Conservation (phyloP, 768 basidiomycete species). For the Pulveroboletus sp. region DNA sequence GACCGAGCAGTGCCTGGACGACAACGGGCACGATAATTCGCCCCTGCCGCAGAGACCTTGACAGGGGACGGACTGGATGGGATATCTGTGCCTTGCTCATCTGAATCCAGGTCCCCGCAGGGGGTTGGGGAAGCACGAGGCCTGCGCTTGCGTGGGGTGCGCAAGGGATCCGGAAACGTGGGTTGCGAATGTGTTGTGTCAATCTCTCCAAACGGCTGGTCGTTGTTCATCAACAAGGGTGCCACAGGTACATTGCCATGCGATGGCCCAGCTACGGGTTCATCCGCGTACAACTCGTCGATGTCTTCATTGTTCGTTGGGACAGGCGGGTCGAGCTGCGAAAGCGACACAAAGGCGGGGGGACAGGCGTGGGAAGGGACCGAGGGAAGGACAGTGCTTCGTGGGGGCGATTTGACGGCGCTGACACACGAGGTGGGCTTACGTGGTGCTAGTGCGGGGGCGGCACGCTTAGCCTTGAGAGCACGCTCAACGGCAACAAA, state of each 20-base stretch:
- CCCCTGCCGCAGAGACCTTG: conserved; percentile 18
- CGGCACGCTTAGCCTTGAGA: conserved; percentile 39
- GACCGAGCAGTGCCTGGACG: not conserved
- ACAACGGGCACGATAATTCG: not conserved
- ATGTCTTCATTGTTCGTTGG: conserved; percentile 31
- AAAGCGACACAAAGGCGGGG: conserved; percentile 23
- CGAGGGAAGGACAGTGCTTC: conserved; percentile 14
- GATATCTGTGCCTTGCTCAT: conserved; percentile 3
- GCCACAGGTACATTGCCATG: conserved; percentile 12
- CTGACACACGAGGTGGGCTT: conserved; percentile 9
- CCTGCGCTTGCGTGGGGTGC: conserved; percentile 30
- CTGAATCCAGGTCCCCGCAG: conserved; percentile 1
- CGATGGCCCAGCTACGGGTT: conserved; percentile 28
- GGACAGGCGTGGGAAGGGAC: conserved; percentile 12
- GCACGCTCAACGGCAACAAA: conserved; percentile 52
- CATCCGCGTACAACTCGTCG: conserved; percentile 33
- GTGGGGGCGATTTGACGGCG: conserved; percentile 17
- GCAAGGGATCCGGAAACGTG: conserved; percentile 22
- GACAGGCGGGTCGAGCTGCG: conserved; percentile 33
- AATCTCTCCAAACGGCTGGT: conserved; percentile 10
- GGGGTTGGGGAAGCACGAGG: conserved; percentile 8
- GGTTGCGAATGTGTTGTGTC: conserved; percentile 9
- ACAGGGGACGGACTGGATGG: conserved; percentile 31
- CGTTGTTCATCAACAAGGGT: conserved; percentile 20
- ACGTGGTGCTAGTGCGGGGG: conserved; percentile 5